A percentile compares a stretch with the other conserved stretches of the same genome.
Conservation (phyloP, 2,329 filamentous ascomycete species). For the Cordyceps farinosa region DNA sequence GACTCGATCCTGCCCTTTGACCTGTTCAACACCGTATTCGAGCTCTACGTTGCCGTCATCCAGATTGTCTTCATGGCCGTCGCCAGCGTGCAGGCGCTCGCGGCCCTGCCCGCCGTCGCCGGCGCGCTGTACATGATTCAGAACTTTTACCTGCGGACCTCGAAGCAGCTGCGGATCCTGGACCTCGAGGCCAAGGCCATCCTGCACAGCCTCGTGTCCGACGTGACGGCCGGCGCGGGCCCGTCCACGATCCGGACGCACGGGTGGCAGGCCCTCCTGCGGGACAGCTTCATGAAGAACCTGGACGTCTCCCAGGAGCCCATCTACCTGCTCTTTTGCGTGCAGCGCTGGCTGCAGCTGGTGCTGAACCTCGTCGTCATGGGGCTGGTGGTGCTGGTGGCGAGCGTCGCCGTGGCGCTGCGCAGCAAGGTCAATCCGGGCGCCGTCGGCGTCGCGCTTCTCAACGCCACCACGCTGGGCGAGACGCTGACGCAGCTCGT, state of each 20-base stretch:
- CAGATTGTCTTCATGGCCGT: constrained; percentile 6
- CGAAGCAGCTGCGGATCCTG: constrained; percentile 2
- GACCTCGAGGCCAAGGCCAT: constrained; percentile 8
- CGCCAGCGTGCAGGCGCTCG: background rate
- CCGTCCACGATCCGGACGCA: constrained; percentile 1
- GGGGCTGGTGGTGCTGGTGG: background rate
- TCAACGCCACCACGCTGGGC: constrained; percentile 5
- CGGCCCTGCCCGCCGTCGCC: background rate
- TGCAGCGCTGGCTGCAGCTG: constrained; percentile 12
- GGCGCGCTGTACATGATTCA: background rate
- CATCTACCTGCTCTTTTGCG: constrained; percentile 2
- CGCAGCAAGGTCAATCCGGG: background rate
- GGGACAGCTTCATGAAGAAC: background rate
- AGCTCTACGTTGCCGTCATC: constrained; percentile 4
- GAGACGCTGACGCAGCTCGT: constrained; percentile 2
- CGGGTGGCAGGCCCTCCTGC: background rate
- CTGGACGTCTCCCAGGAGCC: constrained; percentile 5
- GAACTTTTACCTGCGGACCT: constrained; percentile 1
- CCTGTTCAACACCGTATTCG: constrained; percentile 3
- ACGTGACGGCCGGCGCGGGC: background rate
- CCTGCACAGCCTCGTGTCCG: background rate
- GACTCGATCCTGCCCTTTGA: background rate
- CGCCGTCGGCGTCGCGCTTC: constrained; percentile 10
- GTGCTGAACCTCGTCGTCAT: constrained; percentile 8
- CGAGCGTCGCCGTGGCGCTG: background rate